These are phyloP conservation scores for Cordyceps cicadae DNA, from an alignment of 2,329 filamentous ascomycete species.

Conservation along the genomic window DNA sequence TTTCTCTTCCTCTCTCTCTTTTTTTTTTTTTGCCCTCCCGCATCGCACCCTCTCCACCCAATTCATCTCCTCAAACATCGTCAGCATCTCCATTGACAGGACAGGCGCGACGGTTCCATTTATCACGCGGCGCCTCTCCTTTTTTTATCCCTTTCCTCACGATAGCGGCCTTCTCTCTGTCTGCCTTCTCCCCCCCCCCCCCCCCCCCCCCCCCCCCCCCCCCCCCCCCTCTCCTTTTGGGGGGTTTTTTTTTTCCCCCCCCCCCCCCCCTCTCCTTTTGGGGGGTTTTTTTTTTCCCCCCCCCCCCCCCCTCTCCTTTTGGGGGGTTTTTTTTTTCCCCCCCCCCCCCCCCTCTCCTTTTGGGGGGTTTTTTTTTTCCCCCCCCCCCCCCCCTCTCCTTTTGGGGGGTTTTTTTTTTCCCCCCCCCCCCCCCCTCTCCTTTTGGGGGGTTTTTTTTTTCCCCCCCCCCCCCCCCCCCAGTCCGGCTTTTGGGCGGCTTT, in stretches of 20 bases:
- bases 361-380: too few relatives aligned
- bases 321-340: neutral
- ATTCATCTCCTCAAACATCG: slow-evolving; percentile 1
- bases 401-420: neutral
- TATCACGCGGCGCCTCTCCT: neutral
- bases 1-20: neutral
- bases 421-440: too few relatives aligned
- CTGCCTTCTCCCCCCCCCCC: too few relatives aligned
- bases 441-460: too few relatives aligned
- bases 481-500: neutral
- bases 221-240: too few relatives aligned
- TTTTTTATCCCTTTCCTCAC: neutral
- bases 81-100: neutral
- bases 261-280: too few relatives aligned
- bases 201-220: too few relatives aligned
- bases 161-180: neutral
- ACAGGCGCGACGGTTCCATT: neutral
- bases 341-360: too few relatives aligned
- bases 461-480: too few relatives aligned
- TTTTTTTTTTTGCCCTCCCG: slow-evolving; percentile 11
- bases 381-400: too few relatives aligned
- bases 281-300: too few relatives aligned
- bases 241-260: neutral
- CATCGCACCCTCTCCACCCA: slow-evolving; percentile 7
- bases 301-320: too few relatives aligned